A percentile compares a stretch with the other conserved stretches of the same genome.
phyloP scores from a whole-genome alignment of 2,329 filamentous ascomycete species.

The Dothideomycetes sp. region DNA sequence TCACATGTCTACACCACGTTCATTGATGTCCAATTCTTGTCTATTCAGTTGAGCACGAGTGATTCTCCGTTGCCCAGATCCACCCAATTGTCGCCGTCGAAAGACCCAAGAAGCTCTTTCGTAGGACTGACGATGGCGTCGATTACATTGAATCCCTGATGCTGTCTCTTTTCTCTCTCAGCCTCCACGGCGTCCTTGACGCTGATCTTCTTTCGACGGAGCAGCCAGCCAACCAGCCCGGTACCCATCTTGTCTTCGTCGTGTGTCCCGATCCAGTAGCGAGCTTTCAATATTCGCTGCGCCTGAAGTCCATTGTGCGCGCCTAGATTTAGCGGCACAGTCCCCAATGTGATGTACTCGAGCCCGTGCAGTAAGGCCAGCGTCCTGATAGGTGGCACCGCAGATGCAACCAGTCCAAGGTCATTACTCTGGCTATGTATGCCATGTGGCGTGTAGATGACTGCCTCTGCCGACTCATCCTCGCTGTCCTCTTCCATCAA shows the following conservation, averaged over 20 bases:
- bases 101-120: constrained; percentile 21
- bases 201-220: constrained; percentile 30
- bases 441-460: constrained; percentile 56
- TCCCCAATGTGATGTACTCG: constrained; percentile 44
- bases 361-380: constrained; percentile 54
- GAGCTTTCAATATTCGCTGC: constrained; percentile 40
- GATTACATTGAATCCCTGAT: constrained; percentile 13
- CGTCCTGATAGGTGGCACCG: constrained; percentile 37
- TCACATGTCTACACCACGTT: too few species aligned
- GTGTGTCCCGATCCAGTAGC: constrained; percentile 56
- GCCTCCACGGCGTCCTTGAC: constrained; percentile 36
- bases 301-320: constrained; percentile 50
- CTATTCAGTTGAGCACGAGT: constrained; percentile 34
- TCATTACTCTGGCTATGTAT: constrained; percentile 33
- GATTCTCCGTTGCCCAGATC: constrained; percentile 48
- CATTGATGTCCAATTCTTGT: too few species aligned
- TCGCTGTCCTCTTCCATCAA: constrained; percentile 13
- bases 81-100: constrained; percentile 35
- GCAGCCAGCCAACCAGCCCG: constrained; percentile 43
- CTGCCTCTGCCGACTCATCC: constrained; percentile 36
- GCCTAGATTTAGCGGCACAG: constrained; percentile 48
- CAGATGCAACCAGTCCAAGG: constrained; percentile 32
- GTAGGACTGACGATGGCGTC: background rate
- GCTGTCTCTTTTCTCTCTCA: constrained; percentile 34
- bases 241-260: constrained; percentile 52